A percentile compares a stretch with the other conserved stretches of the same genome.
phyloP scores from a whole-genome alignment of 331 rosid species.

The Telfairia occidentalis region DNA sequence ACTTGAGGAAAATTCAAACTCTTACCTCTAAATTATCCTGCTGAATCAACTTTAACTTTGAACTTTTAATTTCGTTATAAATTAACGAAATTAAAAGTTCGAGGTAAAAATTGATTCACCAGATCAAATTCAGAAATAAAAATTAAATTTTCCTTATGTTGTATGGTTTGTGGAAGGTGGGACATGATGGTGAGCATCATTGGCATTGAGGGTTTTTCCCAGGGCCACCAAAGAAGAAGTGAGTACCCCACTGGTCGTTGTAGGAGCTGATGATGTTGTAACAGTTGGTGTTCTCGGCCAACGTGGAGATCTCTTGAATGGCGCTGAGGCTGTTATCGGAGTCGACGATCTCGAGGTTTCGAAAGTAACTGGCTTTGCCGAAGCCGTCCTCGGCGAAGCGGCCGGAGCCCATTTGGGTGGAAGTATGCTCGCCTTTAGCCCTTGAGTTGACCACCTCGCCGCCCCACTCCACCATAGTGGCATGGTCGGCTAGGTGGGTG shows the following conservation, averaged over 20 bases:
- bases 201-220: constrained; percentile 55
- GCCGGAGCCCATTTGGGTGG: constrained; percentile 93
- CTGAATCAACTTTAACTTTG: not conserved
- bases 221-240: constrained; percentile 89
- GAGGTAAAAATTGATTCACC: not conserved
- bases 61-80: not conserved
- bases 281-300: constrained; percentile 73
- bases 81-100: not conserved
- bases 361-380: constrained; percentile 81
- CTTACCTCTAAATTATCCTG: not conserved
- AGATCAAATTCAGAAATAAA: not conserved
- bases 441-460: constrained; percentile 85
- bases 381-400: constrained; percentile 77
- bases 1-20: not conserved
- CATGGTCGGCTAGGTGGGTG: constrained; percentile 69
- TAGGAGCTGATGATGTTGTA: constrained; percentile 58
- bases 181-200: no score
- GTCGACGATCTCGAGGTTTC: constrained; percentile 83
- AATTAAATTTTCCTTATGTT: not conserved
- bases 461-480: constrained; percentile 98
- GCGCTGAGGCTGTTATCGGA: constrained; percentile 63
- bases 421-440: constrained; percentile 55
- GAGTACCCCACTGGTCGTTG: constrained; percentile 69
- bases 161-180: no score
- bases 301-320: constrained; percentile 40